Evolutionary conservation across 2,329 filamentous ascomycete genomes (phyloP).

Genomic region (Acrocalymma vagum): DNA sequence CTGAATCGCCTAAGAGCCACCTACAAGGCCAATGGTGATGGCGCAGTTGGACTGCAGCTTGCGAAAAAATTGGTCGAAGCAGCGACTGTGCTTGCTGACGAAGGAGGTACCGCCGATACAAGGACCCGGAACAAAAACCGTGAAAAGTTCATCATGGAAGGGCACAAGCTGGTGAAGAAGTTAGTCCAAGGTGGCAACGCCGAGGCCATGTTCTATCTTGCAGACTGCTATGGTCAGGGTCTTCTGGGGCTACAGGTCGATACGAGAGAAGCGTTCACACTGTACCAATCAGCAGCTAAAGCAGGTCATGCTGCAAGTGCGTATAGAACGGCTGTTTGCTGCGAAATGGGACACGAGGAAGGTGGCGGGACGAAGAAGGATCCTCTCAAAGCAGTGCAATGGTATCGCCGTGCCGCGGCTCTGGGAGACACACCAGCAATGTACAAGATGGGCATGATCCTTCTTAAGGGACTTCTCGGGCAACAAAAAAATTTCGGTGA

Average conservation of each 20-base stretch:
- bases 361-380: conserved; percentile 92
- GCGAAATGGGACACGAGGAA: conserved; percentile 93
- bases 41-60: conserved; percentile 73
- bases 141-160: conserved; percentile 85
- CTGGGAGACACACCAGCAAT: conserved; percentile 92
- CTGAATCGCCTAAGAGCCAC: conserved; percentile 76
- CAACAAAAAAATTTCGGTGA: conserved; percentile 84
- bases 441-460: conserved; percentile 98
- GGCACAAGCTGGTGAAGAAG: conserved; percentile 91
- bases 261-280: conserved; percentile 88
- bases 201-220: conserved; percentile 93
- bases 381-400: conserved; percentile 92
- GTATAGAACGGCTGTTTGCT: conserved; percentile 95
- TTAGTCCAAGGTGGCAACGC: conserved; percentile 75
- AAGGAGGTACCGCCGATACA: conserved; percentile 75
- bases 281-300: conserved; percentile 96
- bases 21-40: conserved; percentile 76
- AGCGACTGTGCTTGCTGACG: conserved; percentile 78
- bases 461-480: conserved; percentile 91
- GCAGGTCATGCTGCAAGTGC: conserved; percentile 84
- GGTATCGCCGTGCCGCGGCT: conserved; percentile 93
- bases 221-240: conserved; percentile 87
- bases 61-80: conserved; percentile 90
- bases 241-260: conserved; percentile 81
- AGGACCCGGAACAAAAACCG: conserved; percentile 70